Conservation (phyloP, 1,284 basidiomycete genomes). For the Rhodofomes roseus region DNA sequence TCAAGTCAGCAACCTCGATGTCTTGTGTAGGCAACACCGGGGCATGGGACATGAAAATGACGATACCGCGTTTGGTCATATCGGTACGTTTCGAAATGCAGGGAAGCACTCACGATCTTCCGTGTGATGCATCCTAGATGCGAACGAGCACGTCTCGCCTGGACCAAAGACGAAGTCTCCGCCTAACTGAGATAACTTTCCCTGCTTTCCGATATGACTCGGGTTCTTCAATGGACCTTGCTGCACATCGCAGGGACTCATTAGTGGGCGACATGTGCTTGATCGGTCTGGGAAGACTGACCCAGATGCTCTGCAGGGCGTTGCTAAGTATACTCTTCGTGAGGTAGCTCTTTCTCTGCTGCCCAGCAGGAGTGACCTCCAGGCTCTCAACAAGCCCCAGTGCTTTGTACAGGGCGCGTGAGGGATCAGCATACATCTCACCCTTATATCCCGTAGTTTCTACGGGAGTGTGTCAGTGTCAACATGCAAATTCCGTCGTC, state of each 20-base stretch:
- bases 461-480: constrained; percentile 16
- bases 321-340: constrained; percentile 27
- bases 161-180: constrained; percentile 60
- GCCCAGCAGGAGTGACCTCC: constrained; percentile 39
- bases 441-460: constrained; percentile 46
- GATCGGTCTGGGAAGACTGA: constrained; percentile 20
- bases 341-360: constrained; percentile 47
- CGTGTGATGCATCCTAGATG: constrained; percentile 55
- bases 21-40: constrained; percentile 26
- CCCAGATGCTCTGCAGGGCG: constrained; percentile 44
- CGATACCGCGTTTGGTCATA: not conserved
- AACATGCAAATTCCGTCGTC: not conserved
- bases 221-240: constrained; percentile 44
- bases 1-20: constrained; percentile 40
- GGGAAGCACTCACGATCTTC: constrained; percentile 49
- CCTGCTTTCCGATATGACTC: constrained; percentile 51
- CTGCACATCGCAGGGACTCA: constrained; percentile 18
- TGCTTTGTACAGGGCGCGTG: constrained; percentile 45
- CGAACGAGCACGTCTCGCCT: constrained; percentile 41
- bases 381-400: constrained; percentile 51
- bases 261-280: not conserved
- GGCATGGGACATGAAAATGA: not conserved
- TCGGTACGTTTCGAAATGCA: not conserved
- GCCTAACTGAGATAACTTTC: constrained; percentile 54
- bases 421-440: constrained; percentile 56